Percentiles rank a stretch among this genome's conserved stretches.
These are phyloP conservation scores for Clonostachys rhizophaga DNA, from an alignment of 2,329 filamentous ascomycete genomes.

Conservation along the genomic window DNA sequence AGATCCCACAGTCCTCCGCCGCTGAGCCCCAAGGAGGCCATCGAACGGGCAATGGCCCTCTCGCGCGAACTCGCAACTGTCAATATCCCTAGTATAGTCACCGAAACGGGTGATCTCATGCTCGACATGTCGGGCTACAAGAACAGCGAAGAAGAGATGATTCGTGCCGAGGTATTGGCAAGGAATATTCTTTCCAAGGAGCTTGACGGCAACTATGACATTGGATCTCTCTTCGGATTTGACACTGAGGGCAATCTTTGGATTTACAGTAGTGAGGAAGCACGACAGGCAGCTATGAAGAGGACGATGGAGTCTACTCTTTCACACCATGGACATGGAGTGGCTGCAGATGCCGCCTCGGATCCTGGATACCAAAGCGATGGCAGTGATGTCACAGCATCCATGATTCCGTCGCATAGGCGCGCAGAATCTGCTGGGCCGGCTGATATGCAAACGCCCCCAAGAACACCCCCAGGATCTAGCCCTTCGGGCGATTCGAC, in stretches of 20 bases:
- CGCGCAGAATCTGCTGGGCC: constrained; percentile 62
- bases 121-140: constrained; percentile 98
- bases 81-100: constrained; percentile 92
- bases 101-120: constrained; percentile 90
- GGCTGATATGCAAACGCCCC: constrained; percentile 55
- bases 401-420: constrained; percentile 43
- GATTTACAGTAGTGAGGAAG: constrained; percentile 98
- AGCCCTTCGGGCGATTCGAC: constrained; percentile 64
- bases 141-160: constrained; percentile 84
- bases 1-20: constrained; percentile 76
- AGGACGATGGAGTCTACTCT: constrained; percentile 49
- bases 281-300: constrained; percentile 82
- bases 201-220: constrained; percentile 91
- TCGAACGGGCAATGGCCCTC: constrained; percentile 76
- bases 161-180: constrained; percentile 89
- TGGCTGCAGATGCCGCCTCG: constrained; percentile 75
- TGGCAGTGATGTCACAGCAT: constrained; percentile 57
- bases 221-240: constrained; percentile 89
- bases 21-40: constrained; percentile 66
- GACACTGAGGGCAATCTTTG: constrained; percentile 97
- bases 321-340: constrained; percentile 37
- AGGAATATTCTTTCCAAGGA: constrained; percentile 90
- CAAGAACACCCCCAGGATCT: constrained; percentile 64
- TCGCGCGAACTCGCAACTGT: constrained; percentile 84
- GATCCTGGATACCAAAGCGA: constrained; percentile 97